Evolutionary conservation across 768 basidiomycete genomes (phyloP).

Genomic region (Mycena metata): DNA sequence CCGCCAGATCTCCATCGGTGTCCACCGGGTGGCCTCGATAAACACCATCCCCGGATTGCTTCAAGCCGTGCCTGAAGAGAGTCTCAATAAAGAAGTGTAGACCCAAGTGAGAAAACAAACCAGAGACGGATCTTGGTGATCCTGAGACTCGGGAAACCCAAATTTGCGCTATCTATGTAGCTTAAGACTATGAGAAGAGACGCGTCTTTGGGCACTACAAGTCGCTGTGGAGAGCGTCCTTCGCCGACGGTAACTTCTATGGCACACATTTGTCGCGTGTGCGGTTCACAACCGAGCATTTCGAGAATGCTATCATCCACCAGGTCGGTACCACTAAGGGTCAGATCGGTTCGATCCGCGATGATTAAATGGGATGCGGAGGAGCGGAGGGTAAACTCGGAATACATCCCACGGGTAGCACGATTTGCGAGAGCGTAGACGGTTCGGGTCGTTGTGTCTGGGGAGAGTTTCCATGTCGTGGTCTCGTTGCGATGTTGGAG

Average conservation of each 20-base stretch:
- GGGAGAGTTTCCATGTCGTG: constrained; percentile 37
- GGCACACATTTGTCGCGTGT: constrained; percentile 30
- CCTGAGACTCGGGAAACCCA: background rate
- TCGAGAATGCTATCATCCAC: constrained; percentile 38
- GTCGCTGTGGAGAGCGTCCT: constrained; percentile 7
- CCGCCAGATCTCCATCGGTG: background rate
- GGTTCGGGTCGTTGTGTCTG: constrained; percentile 34
- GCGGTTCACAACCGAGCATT: constrained; percentile 17
- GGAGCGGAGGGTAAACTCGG: constrained; percentile 33
- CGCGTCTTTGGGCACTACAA: constrained; percentile 38
- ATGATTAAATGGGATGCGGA: constrained; percentile 28
- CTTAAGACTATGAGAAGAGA: constrained; percentile 39
- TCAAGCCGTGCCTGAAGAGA: constrained; percentile 35
- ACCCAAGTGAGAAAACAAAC: constrained; percentile 16
- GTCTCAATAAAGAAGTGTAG: background rate
- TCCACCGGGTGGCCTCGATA: constrained; percentile 1
- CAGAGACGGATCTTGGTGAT: constrained; percentile 40
- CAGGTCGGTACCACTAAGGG: constrained; percentile 30
- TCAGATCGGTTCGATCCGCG: constrained; percentile 24
- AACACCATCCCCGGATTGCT: constrained; percentile 33
- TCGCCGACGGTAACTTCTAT: constrained; percentile 26
- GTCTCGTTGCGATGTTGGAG: constrained; percentile 27
- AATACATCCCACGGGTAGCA: constrained; percentile 38
- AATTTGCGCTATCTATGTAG: constrained; percentile 21
- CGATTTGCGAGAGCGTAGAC: constrained; percentile 44